phyloP scores from a whole-genome alignment of 2,329 filamentous ascomycete species.

The Cladophialophora bantiana region DNA sequence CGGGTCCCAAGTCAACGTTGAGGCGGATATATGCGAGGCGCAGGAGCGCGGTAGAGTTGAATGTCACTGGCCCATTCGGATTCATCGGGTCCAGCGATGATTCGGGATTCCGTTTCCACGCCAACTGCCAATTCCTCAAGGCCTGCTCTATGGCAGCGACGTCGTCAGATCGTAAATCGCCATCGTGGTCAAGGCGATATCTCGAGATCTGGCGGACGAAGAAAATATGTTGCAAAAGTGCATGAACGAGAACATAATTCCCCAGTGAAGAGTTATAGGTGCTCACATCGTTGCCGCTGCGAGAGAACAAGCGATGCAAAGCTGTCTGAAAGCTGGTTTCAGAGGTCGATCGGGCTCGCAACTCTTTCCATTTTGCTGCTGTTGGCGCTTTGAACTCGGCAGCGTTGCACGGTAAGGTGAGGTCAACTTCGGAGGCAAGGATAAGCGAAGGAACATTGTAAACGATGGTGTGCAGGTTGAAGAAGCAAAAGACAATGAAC shows the following conservation, averaged over 20 bases:
- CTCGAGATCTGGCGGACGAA: slow-evolving; percentile 59
- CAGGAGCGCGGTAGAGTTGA: slow-evolving; percentile 69
- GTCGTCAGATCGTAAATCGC: slow-evolving; percentile 49
- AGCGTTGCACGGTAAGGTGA: slow-evolving; percentile 49
- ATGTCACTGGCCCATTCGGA: slow-evolving; percentile 66
- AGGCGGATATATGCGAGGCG: slow-evolving; percentile 63
- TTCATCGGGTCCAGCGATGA: slow-evolving; percentile 45
- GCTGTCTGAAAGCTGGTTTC: slow-evolving; percentile 48
- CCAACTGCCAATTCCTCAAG: slow-evolving; percentile 51
- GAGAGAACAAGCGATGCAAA: slow-evolving; percentile 38
- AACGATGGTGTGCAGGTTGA: slow-evolving; percentile 50
- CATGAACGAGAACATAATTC: slow-evolving; percentile 75
- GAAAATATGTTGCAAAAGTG: slow-evolving; percentile 75
- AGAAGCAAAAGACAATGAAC: slow-evolving; percentile 50
- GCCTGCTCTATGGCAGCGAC: slow-evolving; percentile 53
- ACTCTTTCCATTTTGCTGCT: slow-evolving; percentile 45
- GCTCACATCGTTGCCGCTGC: slow-evolving; percentile 23
- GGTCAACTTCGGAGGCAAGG: slow-evolving; percentile 48
- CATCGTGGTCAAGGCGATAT: slow-evolving; percentile 45
- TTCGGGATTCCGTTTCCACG: slow-evolving; percentile 50
- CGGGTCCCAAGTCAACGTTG: slow-evolving; percentile 38
- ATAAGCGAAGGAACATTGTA: slow-evolving; percentile 50
- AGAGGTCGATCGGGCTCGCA: slow-evolving; percentile 41
- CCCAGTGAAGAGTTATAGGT: slow-evolving; percentile 60
- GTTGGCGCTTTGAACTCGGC: slow-evolving; percentile 47